Conservation (phyloP, 2,329 filamentous ascomycete species). For the Aspergillus calidoustus region DNA sequence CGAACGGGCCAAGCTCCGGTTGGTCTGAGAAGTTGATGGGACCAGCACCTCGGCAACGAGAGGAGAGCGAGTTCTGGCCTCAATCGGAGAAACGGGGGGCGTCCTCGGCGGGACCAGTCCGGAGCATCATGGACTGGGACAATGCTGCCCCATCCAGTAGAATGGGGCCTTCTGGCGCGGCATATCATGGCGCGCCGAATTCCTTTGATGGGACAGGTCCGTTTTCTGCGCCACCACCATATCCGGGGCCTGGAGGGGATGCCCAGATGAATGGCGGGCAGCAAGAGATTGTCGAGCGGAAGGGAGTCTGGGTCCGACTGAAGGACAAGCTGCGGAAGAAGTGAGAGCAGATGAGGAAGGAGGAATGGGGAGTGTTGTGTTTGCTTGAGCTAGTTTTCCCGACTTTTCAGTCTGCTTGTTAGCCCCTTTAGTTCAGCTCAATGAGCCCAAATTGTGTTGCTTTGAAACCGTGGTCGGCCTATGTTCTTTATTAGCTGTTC, state of each 20-base stretch:
- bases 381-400: not conserved
- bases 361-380: not conserved
- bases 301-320: conserved; percentile 9
- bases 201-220: not conserved
- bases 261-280: not conserved
- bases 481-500: no score
- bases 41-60: not conserved
- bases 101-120: not conserved
- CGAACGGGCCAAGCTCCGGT: not conserved
- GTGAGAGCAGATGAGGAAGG: not conserved
- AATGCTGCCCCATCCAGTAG: not conserved
- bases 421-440: not conserved
- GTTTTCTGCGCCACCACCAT: conserved; percentile 5
- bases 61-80: conserved; percentile 2
- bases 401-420: not conserved
- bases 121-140: conserved; percentile 9
- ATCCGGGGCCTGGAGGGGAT: not conserved
- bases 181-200: not conserved
- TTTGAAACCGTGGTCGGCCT: no score
- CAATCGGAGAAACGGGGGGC: conserved; percentile 7
- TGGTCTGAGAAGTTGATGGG: not conserved
- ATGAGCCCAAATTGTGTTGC: no score
- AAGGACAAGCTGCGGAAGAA: conserved; percentile 8
- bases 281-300: not conserved
- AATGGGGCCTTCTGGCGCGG: not conserved